phyloP scores from a whole-genome alignment of 2,329 filamentous ascomycete genomes.

The Metarhizium guizhouense region DNA sequence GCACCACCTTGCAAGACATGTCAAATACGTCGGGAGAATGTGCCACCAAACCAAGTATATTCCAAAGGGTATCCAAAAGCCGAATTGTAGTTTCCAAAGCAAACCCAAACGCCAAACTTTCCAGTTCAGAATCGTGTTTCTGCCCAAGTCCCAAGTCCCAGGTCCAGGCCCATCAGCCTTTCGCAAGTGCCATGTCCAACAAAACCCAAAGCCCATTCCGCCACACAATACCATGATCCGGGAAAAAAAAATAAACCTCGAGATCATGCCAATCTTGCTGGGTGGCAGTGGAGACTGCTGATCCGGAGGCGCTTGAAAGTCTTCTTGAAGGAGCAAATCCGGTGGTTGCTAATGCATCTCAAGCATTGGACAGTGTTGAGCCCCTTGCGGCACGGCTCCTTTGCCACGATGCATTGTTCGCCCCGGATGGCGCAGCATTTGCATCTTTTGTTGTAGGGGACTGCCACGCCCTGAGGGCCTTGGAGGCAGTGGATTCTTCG shows the following conservation, averaged over 20 bases:
- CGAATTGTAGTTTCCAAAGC: too few species aligned
- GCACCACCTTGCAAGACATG: too few species aligned
- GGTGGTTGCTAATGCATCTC: neutral
- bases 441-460: neutral
- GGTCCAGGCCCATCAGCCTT: too few species aligned
- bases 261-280: neutral
- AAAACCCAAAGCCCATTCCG: neutral
- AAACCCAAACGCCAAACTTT: too few species aligned
- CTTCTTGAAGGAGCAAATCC: constrained; percentile 1
- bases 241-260: neutral
- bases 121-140: too few species aligned
- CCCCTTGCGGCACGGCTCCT: neutral
- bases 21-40: too few species aligned
- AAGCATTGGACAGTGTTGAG: constrained; percentile 1
- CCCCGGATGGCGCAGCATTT: neutral
- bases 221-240: neutral
- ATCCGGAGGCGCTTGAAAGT: neutral
- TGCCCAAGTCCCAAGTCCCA: too few species aligned
- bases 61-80: too few species aligned
- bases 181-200: too few species aligned
- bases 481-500: neutral
- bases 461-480: neutral
- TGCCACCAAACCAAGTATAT: too few species aligned
- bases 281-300: neutral
- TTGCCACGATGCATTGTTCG: constrained; percentile 3